phyloP scores from a whole-genome alignment of 1,139 yeast genomes.

The Eremothecium gossypii region DNA sequence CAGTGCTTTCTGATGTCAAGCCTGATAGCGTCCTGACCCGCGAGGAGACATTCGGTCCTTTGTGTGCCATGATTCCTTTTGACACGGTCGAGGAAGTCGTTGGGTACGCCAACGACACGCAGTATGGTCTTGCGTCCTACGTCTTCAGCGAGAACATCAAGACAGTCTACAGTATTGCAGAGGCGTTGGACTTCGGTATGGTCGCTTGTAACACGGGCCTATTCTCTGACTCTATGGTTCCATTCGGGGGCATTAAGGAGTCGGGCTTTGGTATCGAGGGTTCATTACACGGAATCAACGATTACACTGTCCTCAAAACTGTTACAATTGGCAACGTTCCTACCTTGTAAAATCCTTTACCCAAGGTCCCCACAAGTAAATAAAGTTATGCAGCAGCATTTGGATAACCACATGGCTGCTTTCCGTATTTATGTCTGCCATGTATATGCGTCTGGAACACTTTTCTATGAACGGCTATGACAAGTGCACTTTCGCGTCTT shows the following conservation, averaged over 20 bases:
- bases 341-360: too few relatives aligned
- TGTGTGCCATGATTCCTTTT: slow-evolving; percentile 69
- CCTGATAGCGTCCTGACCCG: slow-evolving; percentile 49
- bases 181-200: slow-evolving; percentile 72
- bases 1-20: slow-evolving; percentile 60
- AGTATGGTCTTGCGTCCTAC: slow-evolving; percentile 73
- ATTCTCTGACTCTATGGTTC: slow-evolving; percentile 61
- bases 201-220: slow-evolving; percentile 69
- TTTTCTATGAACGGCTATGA: too few relatives aligned
- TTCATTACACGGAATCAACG: slow-evolving; percentile 65
- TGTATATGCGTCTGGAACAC: too few relatives aligned
- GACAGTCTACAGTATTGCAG: slow-evolving; percentile 57
- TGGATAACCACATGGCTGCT: too few relatives aligned
- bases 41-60: slow-evolving; percentile 89
- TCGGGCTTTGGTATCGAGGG: slow-evolving; percentile 83
- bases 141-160: slow-evolving; percentile 59
- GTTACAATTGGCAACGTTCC: slow-evolving; percentile 38
- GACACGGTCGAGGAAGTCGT: slow-evolving; percentile 61
- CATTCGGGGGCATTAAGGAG: slow-evolving; percentile 75
- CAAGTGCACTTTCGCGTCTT: too few relatives aligned
- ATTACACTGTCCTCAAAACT: slow-evolving; percentile 58
- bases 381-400: too few relatives aligned
- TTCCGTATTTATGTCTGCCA: too few relatives aligned
- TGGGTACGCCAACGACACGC: slow-evolving; percentile 55
- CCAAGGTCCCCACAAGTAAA: too few relatives aligned